A percentile compares a stretch with the other conserved stretches of the same genome.
Conservation (phyloP, 1,139 yeast species). For the Pichia sp. region DNA sequence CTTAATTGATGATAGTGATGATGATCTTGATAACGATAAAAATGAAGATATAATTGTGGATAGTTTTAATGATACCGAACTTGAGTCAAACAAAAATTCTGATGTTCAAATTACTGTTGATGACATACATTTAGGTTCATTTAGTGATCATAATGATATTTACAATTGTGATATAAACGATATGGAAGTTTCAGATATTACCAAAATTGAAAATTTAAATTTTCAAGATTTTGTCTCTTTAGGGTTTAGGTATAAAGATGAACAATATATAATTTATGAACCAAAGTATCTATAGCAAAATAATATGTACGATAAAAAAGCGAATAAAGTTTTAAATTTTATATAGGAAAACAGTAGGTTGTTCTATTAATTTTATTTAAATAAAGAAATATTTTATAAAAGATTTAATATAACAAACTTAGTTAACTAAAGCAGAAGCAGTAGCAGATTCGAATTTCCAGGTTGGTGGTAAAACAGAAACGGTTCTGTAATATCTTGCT, state of each 20-base stretch:
- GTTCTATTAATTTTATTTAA: slow-evolving; percentile 10
- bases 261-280: slow-evolving; percentile 36
- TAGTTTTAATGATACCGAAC: slow-evolving; percentile 4
- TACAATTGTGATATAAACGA: not conserved
- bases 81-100: slow-evolving; percentile 1
- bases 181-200: slow-evolving; percentile 10
- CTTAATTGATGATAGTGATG: slow-evolving; percentile 26
- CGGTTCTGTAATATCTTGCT: slow-evolving; percentile 99
- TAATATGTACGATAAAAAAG: not conserved
- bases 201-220: slow-evolving; percentile 14
- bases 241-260: slow-evolving; percentile 38
- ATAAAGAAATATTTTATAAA: slow-evolving; percentile 1
- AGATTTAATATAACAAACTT: slow-evolving; percentile 31
- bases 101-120: slow-evolving; percentile 2
- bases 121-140: slow-evolving; percentile 7
- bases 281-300: slow-evolving; percentile 26
- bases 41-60: not conserved
- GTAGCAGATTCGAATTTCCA: slow-evolving; percentile 99
- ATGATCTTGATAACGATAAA: slow-evolving; percentile 16
- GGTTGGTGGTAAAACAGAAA: slow-evolving; percentile 98
- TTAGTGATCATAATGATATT: slow-evolving; percentile 5
- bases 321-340: not conserved
- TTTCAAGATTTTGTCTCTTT: slow-evolving; percentile 22
- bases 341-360: not conserved
- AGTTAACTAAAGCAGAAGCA: slow-evolving; percentile 99